Evolutionary conservation across 2,329 filamentous ascomycete genomes (phyloP), one percentile per base, ranked within the genome.

Genomic region (Fusarium sp.): DNA sequence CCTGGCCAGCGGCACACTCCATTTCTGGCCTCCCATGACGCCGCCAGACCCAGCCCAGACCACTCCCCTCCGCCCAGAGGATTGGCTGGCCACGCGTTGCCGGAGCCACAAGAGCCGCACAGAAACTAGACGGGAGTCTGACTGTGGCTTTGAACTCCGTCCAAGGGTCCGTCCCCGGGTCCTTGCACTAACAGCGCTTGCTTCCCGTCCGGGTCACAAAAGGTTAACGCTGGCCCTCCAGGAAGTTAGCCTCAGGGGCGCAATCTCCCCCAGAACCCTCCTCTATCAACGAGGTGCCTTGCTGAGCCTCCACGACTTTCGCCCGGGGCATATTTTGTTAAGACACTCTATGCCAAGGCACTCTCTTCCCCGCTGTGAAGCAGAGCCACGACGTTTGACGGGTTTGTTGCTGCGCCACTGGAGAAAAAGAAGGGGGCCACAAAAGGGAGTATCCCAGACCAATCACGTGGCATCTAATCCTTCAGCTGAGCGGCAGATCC

Each of bases 61-160:
- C 30, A 57, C 32, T 37, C 54, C 54, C 16, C 65, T 34, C 58
- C 48, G 37, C 66, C 59, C 62, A 68, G 61, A 32, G 57, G 59
- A 41, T 64, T 61, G 58, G 66, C 34, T 67, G 72, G 70, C 62
- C 66, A 71, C 74, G 74, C 71, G 74, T 76, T 76, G 74, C 74
- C 72, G 70, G 73, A 68, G 56, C 57, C 64, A 59, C 56, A 48
- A 34, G 43, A 52, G 27, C 37, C 50, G 66, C 70, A 75, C 68
- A 70, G 48, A 27, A 27, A 52, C 48, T 30, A 7, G 23, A 14
- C 20, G 41, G 41, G 13, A 45, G 45, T 63, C 61, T 66, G 11
- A 41, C 34, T 74, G 68, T 75, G 69, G 73, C 72, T 72, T 39
- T n/a, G 27, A 45, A 20, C 20, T 13, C 45, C 23, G 25, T 50